Base-by-base conservation (phyloP, 306 rosid genomes). In the Corylus americana region DNA sequence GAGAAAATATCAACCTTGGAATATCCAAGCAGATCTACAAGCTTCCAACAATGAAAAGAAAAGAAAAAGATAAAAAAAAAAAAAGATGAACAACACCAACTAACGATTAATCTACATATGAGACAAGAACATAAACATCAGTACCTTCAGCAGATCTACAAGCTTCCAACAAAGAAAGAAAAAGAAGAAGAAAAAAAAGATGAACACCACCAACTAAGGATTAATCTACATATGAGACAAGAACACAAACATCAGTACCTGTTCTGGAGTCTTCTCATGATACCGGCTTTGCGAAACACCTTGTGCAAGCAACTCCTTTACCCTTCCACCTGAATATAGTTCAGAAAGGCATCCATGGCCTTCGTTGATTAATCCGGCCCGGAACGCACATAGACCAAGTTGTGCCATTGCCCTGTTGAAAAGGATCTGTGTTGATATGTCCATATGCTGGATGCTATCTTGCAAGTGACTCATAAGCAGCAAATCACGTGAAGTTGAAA, bases 261-360 rank as follows among this genome's bases (percentile, higher is more conserved):
- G 99, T 83, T 96, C 99, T 8, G 99, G 98, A 75, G 98, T 96
- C 87, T 96, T 96, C 82, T 96, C 99, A 55, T 96, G 98, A 88
- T 90, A 93, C 47, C 99, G 88, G 74, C 94, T 93, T 73, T 96
- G 99, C 4, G 96, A 87, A 77, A 96, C 94, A 61, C 99, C 99
- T 83, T 96, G 99, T 0, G 99, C 99, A 66, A 96, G 97, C 87
- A 96, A 80, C 83, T 96, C 98, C 87, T 92, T 96, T 66, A 96
- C 97, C 89, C 98, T 89, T 80, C 98, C 98, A 74, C 99, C 98
- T n/a, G 99, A 91, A 83, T 93, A 96, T 14, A 96, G 89, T 83
- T 96, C 99, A 50, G 96, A 86, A 48, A 96, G 91, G 61, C 99
- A 96, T 72, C 96, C 87, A 84, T 96, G 97, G 2, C 90, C 99